phyloP scores from a whole-genome alignment of 768 basidiomycete genomes.

The Boletus subcaerulescens region DNA sequence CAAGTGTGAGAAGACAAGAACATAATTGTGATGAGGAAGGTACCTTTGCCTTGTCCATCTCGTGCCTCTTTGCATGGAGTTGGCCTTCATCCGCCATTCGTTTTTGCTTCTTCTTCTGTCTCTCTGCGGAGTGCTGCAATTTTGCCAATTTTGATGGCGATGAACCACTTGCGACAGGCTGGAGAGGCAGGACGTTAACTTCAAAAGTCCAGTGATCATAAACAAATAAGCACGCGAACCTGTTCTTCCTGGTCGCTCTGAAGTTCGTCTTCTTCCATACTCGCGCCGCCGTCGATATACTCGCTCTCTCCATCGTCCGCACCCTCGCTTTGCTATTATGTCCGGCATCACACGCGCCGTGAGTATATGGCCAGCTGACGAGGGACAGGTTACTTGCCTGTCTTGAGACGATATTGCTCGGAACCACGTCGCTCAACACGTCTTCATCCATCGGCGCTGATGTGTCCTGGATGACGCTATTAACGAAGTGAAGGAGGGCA shows the following conservation, averaged over 20 bases:
- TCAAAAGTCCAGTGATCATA: slow-evolving; percentile 1
- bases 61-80: slow-evolving; percentile 66
- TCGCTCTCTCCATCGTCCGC: slow-evolving; percentile 72
- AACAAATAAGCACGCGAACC: slow-evolving; percentile 15
- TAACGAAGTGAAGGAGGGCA: not conserved
- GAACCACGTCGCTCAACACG: slow-evolving; percentile 86
- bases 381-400: slow-evolving; percentile 48
- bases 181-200: not conserved
- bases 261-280: slow-evolving; percentile 60
- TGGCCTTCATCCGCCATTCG: slow-evolving; percentile 70
- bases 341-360: slow-evolving; percentile 22
- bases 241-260: slow-evolving; percentile 50
- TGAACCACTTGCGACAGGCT: slow-evolving; percentile 22
- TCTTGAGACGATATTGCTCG: slow-evolving; percentile 87
- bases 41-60: slow-evolving; percentile 89
- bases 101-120: slow-evolving; percentile 46
- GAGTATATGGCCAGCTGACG: slow-evolving; percentile 1
- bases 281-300: slow-evolving; percentile 52
- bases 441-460: slow-evolving; percentile 57
- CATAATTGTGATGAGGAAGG: not conserved
- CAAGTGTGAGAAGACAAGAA: slow-evolving; percentile 9
- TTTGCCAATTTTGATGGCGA: slow-evolving; percentile 34
- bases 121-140: slow-evolving; percentile 37
- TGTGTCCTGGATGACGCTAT: slow-evolving; percentile 12
- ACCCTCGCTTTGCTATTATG: slow-evolving; percentile 57